These are phyloP conservation scores for Setaria italica DNA, from an alignment of 202 grass and related monocot species.

Conservation along the genomic window DNA sequence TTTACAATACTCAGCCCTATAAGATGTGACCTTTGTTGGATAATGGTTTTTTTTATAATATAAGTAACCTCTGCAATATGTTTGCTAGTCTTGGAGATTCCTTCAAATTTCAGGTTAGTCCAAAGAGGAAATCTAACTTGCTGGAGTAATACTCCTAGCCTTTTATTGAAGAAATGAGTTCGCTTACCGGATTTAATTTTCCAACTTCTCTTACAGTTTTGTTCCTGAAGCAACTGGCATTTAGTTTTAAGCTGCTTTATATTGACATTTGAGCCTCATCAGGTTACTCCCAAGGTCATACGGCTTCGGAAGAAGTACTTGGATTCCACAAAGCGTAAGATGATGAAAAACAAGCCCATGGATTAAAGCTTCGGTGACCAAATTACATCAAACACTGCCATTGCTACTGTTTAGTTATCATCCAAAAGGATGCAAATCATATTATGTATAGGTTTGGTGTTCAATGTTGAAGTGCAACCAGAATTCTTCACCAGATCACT, in stretches of 20 bases:
- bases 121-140: slow-evolving; percentile 14
- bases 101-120: slow-evolving; percentile 11
- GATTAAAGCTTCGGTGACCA: slow-evolving; percentile 47
- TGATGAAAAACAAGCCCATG: slow-evolving; percentile 92
- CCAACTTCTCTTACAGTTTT: background rate
- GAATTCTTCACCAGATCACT: slow-evolving; percentile 22
- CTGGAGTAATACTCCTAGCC: background rate
- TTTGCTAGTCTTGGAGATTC: slow-evolving; percentile 12
- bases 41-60: background rate
- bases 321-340: slow-evolving; percentile 90
- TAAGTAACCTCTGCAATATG: background rate
- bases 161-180: slow-evolving; percentile 26
- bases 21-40: too few species aligned
- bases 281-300: slow-evolving; percentile 97
- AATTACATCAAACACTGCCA: slow-evolving; percentile 35
- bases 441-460: slow-evolving; percentile 51
- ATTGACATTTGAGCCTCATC: slow-evolving; percentile 44
- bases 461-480: slow-evolving; percentile 18
- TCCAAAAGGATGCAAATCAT: slow-evolving; percentile 35
- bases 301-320: slow-evolving; percentile 94
- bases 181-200: background rate
- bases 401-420: slow-evolving; percentile 4
- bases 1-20: too few species aligned
- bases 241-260: slow-evolving; percentile 36
- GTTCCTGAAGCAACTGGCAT: slow-evolving; percentile 1